Evolutionary conservation across 805 yeast species (phyloP), one percentile per base, ranked within the genome.

Genomic region (Candida pseudofarinosa): DNA sequence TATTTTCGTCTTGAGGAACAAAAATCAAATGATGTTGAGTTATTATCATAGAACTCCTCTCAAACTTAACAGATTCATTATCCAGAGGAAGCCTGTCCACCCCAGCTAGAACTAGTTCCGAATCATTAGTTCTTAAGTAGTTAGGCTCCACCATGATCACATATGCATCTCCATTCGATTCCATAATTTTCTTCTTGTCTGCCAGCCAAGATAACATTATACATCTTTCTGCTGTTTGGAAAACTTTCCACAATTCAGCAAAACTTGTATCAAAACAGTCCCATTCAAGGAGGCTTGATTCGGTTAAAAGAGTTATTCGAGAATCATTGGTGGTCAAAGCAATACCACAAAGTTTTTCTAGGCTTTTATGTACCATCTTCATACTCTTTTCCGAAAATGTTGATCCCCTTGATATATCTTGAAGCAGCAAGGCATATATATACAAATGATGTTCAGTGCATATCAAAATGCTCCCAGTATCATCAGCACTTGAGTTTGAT

Each of bases 11-110:
- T 10, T 43, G 30, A 14, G 48, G 33, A 5, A 65, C 43, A 4
- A 56, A 47, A 1, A 67, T 41, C 13, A 66, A 39, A 47, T 67
- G 69, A 46, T 67, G 69, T 2, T 51, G 51, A 4, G 71, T 51
- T 15, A 66, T 42, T 6, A 62, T 45, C 4, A 61, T 32, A 10
- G 32, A 26, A 23, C 26, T 37, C n/a, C 14, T 3, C n/a, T 51
- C 34, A n/a, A 44, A 39, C n/a, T 45, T 37, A 17, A 44, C 42
- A 14, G 44, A 37, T n/a, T 28, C 48, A 36, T 31, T 33, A 17
- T 20, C 7, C 14, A 46, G 37, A 18, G 41, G 38, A n/a, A 55
- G 19, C 14, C 42, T 48, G 15, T 52, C 53, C 4, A 48, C 39
- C 7, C 48, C 46, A 3, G 63, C 47, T 10, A 58, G 38, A 10